Percentiles rank a stretch among this genome's conserved stretches.
These are phyloP conservation scores for Ophioceras dolichostomum DNA, from an alignment of 2,329 filamentous ascomycete species.

Conservation along the genomic window DNA sequence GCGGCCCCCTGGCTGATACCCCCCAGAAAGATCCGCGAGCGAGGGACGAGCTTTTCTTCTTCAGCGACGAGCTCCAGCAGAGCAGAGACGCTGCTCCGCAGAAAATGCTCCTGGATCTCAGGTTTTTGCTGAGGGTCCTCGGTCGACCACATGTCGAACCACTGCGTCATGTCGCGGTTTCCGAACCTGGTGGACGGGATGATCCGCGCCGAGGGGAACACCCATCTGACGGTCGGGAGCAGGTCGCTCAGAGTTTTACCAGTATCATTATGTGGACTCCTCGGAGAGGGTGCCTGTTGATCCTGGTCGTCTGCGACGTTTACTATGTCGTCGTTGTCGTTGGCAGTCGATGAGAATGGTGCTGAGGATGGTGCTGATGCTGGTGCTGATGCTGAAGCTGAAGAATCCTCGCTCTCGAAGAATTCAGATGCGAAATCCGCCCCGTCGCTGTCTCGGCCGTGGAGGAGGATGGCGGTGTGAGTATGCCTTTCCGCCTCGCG, in stretches of 20 bases:
- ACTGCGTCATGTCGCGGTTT: slow-evolving; percentile 7
- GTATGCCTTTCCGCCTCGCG: too few species aligned
- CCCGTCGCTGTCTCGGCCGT: slow-evolving; percentile 27
- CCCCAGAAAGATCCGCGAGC: slow-evolving; percentile 1
- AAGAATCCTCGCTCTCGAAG: background rate
- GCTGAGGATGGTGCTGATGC: too few species aligned
- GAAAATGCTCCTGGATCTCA: slow-evolving; percentile 1
- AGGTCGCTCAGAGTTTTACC: background rate
- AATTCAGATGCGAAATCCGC: slow-evolving; percentile 18
- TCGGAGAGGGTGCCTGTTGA: too few species aligned
- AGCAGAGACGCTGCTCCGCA: background rate
- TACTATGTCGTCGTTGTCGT: background rate
- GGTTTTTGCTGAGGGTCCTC: slow-evolving; percentile 25
- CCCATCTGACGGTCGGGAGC: slow-evolving; percentile 11
- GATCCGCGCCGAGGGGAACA: slow-evolving; percentile 14
- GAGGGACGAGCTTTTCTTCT: background rate
- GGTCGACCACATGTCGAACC: slow-evolving; percentile 32
- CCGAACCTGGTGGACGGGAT: slow-evolving; percentile 11
- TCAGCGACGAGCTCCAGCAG: background rate
- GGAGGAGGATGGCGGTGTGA: slow-evolving; percentile 30
- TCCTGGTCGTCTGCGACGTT: too few species aligned
- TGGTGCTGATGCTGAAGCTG: background rate
- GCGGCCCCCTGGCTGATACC: slow-evolving; percentile 6
- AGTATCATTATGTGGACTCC: too few species aligned
- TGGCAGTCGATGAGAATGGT: too few species aligned